These are phyloP conservation scores for Agaricus bisporus DNA, from an alignment of 768 basidiomycete genomes.

Conservation along the genomic window DNA sequence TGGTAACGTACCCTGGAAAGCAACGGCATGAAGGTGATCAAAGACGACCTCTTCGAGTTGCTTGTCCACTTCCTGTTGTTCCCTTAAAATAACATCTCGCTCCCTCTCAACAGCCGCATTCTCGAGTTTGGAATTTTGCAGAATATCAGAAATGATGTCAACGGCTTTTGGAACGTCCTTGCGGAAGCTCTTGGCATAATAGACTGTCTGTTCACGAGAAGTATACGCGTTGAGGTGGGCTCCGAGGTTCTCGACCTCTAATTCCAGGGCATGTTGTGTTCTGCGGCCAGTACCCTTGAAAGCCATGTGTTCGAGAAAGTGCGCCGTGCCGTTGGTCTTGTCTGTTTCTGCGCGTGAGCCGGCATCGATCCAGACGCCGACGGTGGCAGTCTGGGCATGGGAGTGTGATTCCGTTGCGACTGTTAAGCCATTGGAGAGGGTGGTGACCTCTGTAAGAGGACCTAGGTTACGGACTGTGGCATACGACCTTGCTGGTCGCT, in stretches of 20 bases:
- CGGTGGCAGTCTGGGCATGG: slow-evolving; percentile 92
- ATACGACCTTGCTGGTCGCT: slow-evolving; percentile 61
- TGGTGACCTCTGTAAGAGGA: slow-evolving; percentile 87
- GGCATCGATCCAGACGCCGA: slow-evolving; percentile 98
- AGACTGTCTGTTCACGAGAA: slow-evolving; percentile 97
- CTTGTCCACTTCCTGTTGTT: slow-evolving; percentile 99
- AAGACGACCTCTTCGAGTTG: slow-evolving; percentile 98
- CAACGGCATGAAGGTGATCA: slow-evolving; percentile 94
- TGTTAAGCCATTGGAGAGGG: slow-evolving; percentile 90
- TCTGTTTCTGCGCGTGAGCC: slow-evolving; percentile 96
- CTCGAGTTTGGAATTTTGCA: slow-evolving; percentile 96
- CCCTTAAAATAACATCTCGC: slow-evolving; percentile 92
- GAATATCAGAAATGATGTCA: slow-evolving; percentile 96
- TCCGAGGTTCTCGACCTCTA: slow-evolving; percentile 97
- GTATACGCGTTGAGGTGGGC: slow-evolving; percentile 98
- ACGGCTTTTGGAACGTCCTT: slow-evolving; percentile 89
- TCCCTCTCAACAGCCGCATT: slow-evolving; percentile 84
- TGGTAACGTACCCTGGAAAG: slow-evolving; percentile 78
- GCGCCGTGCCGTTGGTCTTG: slow-evolving; percentile 92
- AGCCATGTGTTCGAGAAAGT: slow-evolving; percentile 98
- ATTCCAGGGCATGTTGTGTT: slow-evolving; percentile 83
- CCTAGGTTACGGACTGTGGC: slow-evolving; percentile 65
- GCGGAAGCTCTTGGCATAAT: slow-evolving; percentile 98
- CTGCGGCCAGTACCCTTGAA: slow-evolving; percentile 94
- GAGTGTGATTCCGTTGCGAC: slow-evolving; percentile 90